Evolutionary conservation across 495 filamentous ascomycete species (phyloP).

Genomic region (Podospora australis): DNA sequence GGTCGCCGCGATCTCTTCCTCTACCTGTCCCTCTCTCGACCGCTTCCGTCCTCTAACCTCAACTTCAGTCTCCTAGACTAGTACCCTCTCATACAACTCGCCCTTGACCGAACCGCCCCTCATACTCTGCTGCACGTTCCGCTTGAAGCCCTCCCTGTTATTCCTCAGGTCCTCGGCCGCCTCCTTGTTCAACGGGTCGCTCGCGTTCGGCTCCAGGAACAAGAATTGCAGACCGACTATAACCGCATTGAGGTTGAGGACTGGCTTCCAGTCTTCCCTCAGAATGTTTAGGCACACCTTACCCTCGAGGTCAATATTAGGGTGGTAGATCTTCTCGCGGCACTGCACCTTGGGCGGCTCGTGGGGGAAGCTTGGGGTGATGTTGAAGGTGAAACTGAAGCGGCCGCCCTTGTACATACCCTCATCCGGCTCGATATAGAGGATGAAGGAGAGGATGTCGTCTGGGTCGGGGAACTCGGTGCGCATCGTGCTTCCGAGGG

Average conservation of each 20-base stretch:
- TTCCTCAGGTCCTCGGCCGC: constrained; percentile 85
- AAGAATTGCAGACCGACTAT: constrained; percentile 97
- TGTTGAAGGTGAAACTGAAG: constrained; percentile 86
- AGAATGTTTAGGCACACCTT: constrained; percentile 98
- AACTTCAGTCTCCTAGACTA: constrained; percentile 20
- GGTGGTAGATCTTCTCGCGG: constrained; percentile 97
- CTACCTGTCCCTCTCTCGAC: background rate
- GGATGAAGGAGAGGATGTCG: constrained; percentile 91
- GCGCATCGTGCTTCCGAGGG: constrained; percentile 84
- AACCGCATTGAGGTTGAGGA: constrained; percentile 91
- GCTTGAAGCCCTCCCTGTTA: constrained; percentile 80
- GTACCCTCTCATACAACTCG: constrained; percentile 67
- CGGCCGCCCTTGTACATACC: constrained; percentile 91
- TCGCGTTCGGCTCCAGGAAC: constrained; percentile 95
- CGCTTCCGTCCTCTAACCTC: background rate
- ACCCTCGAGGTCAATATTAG: constrained; percentile 95
- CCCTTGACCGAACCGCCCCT: constrained; percentile 69
- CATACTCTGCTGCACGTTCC: constrained; percentile 82
- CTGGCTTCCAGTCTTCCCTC: constrained; percentile 97
- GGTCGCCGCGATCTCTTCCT: background rate
- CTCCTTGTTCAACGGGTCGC: constrained; percentile 96
- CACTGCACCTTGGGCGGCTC: constrained; percentile 98
- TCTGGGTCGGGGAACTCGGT: constrained; percentile 90
- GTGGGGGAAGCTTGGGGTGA: constrained; percentile 93
- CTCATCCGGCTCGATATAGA: constrained; percentile 93